phyloP scores from a whole-genome alignment of 2,329 filamentous ascomycete species.

The Rutstroemia sp. region DNA sequence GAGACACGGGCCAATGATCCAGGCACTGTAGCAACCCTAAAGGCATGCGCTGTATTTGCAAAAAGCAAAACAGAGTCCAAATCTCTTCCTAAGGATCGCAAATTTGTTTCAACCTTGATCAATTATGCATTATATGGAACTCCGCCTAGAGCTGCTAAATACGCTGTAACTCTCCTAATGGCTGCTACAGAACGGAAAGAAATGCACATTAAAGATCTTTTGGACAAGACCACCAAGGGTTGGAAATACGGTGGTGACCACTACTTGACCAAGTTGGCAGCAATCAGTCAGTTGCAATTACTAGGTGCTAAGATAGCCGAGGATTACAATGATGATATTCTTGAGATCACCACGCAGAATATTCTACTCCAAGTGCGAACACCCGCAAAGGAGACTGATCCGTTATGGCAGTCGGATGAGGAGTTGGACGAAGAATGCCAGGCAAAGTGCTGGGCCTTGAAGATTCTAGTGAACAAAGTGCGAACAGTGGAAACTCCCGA shows the following conservation, averaged over 20 bases:
- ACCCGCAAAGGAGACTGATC: constrained; percentile 47
- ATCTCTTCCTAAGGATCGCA: constrained; percentile 74
- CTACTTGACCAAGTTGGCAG: constrained; percentile 68
- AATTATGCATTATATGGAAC: constrained; percentile 77
- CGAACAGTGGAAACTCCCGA: constrained; percentile 47
- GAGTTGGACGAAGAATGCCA: constrained; percentile 72
- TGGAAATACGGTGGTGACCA: constrained; percentile 66
- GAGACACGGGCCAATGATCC: constrained; percentile 60
- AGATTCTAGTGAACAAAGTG: constrained; percentile 78
- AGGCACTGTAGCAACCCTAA: constrained; percentile 79
- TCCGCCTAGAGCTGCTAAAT: constrained; percentile 80
- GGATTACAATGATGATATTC: constrained; percentile 67
- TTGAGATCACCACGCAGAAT: constrained; percentile 68
- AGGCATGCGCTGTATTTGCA: constrained; percentile 88
- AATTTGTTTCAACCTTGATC: constrained; percentile 73
- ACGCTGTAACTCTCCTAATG: constrained; percentile 86
- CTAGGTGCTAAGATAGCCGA: constrained; percentile 65
- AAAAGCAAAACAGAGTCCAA: constrained; percentile 68
- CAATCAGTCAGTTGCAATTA: constrained; percentile 68
- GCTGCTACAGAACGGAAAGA: constrained; percentile 65
- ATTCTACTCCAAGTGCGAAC: constrained; percentile 65
- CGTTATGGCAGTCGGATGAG: constrained; percentile 60
- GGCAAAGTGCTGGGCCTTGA: constrained; percentile 77
- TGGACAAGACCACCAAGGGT: constrained; percentile 66
- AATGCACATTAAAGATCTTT: constrained; percentile 76